phyloP scores from a whole-genome alignment of 257 asterid species.

The Penstemon newberryi region DNA sequence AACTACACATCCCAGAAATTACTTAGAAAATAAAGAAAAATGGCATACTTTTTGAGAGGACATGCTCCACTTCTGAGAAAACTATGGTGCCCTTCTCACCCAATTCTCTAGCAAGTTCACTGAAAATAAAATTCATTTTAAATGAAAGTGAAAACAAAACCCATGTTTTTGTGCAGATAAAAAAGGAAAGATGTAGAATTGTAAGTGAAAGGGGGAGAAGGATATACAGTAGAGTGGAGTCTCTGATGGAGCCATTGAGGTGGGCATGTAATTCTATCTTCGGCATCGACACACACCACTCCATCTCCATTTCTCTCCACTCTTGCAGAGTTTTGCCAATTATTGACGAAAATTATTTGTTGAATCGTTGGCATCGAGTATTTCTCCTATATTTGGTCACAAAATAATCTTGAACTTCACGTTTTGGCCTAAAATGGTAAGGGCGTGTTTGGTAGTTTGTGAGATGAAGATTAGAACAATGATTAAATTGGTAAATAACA shows the following conservation, averaged over 20 bases:
- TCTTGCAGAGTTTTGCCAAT: neutral
- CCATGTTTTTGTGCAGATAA: too few species aligned
- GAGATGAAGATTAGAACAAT: too few species aligned
- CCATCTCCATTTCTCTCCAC: slow-evolving; percentile 39
- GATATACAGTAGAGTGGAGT: slow-evolving; percentile 72
- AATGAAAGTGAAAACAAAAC: slow-evolving; percentile 1
- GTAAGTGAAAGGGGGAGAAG: slow-evolving; percentile 1
- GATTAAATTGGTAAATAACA: too few species aligned
- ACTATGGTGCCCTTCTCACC: slow-evolving; percentile 57
- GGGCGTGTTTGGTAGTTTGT: too few species aligned
- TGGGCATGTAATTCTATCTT: slow-evolving; percentile 90
- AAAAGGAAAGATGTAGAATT: neutral
- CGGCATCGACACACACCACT: slow-evolving; percentile 77
- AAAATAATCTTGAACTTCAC: neutral
- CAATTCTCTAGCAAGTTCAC: slow-evolving; percentile 85
- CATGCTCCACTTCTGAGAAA: slow-evolving; percentile 75
- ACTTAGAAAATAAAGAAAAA: neutral
- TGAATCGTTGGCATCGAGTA: neutral
- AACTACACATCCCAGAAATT: neutral
- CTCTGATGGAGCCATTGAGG: slow-evolving; percentile 90
- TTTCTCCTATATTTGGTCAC: neutral
- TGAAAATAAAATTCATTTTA: slow-evolving; percentile 33
- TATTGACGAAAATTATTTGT: neutral
- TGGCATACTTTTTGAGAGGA: slow-evolving; percentile 63
- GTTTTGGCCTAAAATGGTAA: too few species aligned